These are phyloP conservation scores for Gorgonomyces haynaldii DNA, from an alignment of 192 early-diverging fungal genomes.

Conservation along the genomic window DNA sequence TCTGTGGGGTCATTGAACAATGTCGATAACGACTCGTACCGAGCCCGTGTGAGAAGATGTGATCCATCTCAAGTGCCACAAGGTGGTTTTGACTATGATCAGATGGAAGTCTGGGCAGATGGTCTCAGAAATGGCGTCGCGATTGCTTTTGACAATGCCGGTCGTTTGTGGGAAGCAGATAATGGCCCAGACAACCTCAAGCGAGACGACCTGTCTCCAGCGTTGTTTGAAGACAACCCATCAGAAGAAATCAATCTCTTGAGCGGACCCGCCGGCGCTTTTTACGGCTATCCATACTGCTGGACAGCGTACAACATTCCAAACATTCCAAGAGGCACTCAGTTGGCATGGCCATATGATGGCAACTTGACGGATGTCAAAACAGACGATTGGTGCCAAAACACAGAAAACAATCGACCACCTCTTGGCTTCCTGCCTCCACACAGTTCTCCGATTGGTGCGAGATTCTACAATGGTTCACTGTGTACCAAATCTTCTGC, in stretches of 20 bases:
- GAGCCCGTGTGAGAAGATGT: conserved; percentile 17
- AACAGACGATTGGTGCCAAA: too few species aligned
- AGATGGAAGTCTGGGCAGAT: conserved; percentile 20
- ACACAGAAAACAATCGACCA: too few species aligned
- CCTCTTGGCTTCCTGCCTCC: too few species aligned
- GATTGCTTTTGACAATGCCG: conserved; percentile 11
- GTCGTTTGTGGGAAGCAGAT: conserved; percentile 22
- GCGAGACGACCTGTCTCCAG: conserved; percentile 13
- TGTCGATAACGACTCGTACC: conserved; percentile 17
- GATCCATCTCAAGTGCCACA: too few species aligned
- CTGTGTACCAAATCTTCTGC: too few species aligned
- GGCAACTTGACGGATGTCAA: too few species aligned
- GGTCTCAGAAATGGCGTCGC: conserved; percentile 27
- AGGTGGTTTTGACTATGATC: conserved; percentile 12
- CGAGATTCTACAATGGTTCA: too few species aligned
- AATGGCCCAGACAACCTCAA: conserved; percentile 25
- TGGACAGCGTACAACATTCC: conserved; percentile 24
- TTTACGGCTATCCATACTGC: conserved; percentile 36
- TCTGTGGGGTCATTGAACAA: conserved; percentile 18
- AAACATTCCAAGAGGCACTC: conserved; percentile 2
- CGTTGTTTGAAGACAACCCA: conserved; percentile 20
- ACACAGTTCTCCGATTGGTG: too few species aligned
- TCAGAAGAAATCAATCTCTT: conserved; percentile 24
- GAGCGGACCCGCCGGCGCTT: conserved; percentile 4
- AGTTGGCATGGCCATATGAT: conserved; percentile 30